Base-by-base conservation (phyloP, 2,329 filamentous ascomycete species). In the Fusarium equiseti region DNA sequence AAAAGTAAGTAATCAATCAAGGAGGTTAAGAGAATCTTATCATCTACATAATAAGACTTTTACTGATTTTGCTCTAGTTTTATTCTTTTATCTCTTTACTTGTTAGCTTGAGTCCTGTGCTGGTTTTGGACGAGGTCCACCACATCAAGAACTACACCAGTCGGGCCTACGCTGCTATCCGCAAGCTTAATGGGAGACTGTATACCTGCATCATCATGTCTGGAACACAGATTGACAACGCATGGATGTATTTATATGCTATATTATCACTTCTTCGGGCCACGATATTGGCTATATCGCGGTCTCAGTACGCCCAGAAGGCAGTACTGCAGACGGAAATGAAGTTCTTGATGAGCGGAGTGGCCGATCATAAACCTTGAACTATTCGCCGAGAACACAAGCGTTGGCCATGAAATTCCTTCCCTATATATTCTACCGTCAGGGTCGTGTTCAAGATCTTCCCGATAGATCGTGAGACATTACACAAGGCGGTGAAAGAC, bases 191-290 rank as follows among this genome's bases (percentile, higher is more conserved):
- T 20, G 20, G 32, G 4, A 15, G 32, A 35, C 8, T 35, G 32
- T 15, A 18, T 16, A 9, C 32, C 4, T 35, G 2, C 16, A 35
- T 18, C 32, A 5, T 35, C 8, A 35, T 35, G 8, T 38, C 35
- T 6, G 16, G 5, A 0, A 18, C 35, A 3, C 35, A 38, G 18
- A n/a, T n/a, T 10, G 16, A 11, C 2, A n/a, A n/a, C 0, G 11
- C 16, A 18, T 6, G 35, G 16, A n/a, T 38, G 3, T 16, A 11
- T 10, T 9, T 5, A n/a, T 38, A 6, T 9, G 16, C 35, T 9
- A 18, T n/a, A 5, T 38, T 38, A 9, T 38, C 35, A 18, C 16
- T 18, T 38, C 35, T 38, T 4, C 9, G 9, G 3, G 16, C 3
- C 35, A 38, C 5, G 2, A 11, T 3, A 11, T 38, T 38, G 16